Percentiles rank a stretch among this genome's conserved stretches.
Evolutionary conservation across 768 basidiomycete species (phyloP).

Genomic region (Leccinum imitatum): DNA sequence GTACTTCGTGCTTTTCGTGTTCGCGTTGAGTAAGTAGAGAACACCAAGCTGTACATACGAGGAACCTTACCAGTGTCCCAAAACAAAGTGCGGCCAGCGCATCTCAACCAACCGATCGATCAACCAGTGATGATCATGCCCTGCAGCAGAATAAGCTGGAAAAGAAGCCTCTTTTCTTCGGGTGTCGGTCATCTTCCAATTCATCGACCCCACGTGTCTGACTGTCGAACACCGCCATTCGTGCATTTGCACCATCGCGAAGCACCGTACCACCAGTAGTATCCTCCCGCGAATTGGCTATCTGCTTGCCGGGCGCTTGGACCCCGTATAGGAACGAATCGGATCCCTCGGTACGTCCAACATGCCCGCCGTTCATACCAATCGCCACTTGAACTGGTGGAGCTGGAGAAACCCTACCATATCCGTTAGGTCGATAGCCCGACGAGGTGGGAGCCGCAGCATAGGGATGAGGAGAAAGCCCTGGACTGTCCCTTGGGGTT

Average conservation of each 20-base stretch:
- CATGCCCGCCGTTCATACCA: conserved; percentile 39
- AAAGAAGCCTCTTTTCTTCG: conserved; percentile 60
- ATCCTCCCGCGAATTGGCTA: conserved; percentile 51
- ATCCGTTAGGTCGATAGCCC: conserved; percentile 53
- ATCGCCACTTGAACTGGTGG: conserved; percentile 36
- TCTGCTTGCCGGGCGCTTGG: conserved; percentile 49
- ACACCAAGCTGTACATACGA: too few relatives aligned
- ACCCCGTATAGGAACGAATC: conserved; percentile 68
- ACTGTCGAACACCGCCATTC: conserved; percentile 69
- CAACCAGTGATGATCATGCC: conserved; percentile 42
- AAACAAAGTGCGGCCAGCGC: conserved; percentile 31
- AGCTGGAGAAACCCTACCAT: conserved; percentile 56
- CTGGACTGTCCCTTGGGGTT: conserved; percentile 48
- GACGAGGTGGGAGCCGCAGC: conserved; percentile 60
- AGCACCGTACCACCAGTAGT: conserved; percentile 43
- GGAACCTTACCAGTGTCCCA: conserved; percentile 25
- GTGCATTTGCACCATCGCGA: conserved; percentile 37
- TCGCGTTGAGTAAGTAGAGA: conserved; percentile 3
- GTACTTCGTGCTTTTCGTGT: conserved; percentile 23
- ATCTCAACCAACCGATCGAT: conserved; percentile 21
- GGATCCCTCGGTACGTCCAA: conserved; percentile 51
- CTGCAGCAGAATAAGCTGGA: conserved; percentile 70
- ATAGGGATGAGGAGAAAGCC: conserved; percentile 68
- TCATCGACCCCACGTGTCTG: conserved; percentile 60
- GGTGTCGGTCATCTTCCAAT: conserved; percentile 64